phyloP scores from a whole-genome alignment of 169 alveolate genomes.

The Hepatocystis sp. region DNA sequence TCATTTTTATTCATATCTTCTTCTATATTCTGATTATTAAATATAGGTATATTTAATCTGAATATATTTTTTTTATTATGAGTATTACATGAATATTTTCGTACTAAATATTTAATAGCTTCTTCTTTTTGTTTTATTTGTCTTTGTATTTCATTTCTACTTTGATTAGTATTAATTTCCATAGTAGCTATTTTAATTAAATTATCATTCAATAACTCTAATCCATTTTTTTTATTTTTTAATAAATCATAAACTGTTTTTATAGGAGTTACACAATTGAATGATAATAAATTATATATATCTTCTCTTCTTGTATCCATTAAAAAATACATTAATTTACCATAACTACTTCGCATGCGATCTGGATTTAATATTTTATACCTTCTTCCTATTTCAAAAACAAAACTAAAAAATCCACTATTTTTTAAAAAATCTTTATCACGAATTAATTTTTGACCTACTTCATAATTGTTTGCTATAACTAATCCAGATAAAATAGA shows the following conservation, averaged over 20 bases:
- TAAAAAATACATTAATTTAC: conserved; percentile 90
- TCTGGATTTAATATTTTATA: conserved; percentile 94
- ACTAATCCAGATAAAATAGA: conserved; percentile 92
- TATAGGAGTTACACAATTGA: conserved; percentile 88
- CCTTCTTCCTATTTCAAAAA: conserved; percentile 93
- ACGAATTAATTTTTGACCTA: conserved; percentile 89
- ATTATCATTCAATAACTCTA: conserved; percentile 89
- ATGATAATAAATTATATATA: conserved; percentile 87
- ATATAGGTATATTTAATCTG: conserved; percentile 76
- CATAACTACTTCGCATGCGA: conserved; percentile 91
- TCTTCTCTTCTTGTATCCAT: conserved; percentile 92
- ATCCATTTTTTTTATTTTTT: conserved; percentile 85
- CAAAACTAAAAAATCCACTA: conserved; percentile 88
- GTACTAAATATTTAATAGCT: conserved; percentile 79
- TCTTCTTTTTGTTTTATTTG: conserved; percentile 87
- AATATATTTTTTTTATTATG: conserved; percentile 74
- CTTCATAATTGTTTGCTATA: conserved; percentile 92
- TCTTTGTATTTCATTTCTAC: conserved; percentile 80
- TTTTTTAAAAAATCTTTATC: conserved; percentile 87
- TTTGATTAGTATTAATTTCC: conserved; percentile 78
- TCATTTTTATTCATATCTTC: conserved; percentile 60
- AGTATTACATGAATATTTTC: conserved; percentile 76
- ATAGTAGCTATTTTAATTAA: conserved; percentile 88
- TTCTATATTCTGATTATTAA: conserved; percentile 75
- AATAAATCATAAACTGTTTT: conserved; percentile 89